A percentile compares a stretch with the other conserved stretches of the same genome.
Evolutionary conservation across 129 eudicot genomes (phyloP).

Genomic region (Saussurea involucrata): DNA sequence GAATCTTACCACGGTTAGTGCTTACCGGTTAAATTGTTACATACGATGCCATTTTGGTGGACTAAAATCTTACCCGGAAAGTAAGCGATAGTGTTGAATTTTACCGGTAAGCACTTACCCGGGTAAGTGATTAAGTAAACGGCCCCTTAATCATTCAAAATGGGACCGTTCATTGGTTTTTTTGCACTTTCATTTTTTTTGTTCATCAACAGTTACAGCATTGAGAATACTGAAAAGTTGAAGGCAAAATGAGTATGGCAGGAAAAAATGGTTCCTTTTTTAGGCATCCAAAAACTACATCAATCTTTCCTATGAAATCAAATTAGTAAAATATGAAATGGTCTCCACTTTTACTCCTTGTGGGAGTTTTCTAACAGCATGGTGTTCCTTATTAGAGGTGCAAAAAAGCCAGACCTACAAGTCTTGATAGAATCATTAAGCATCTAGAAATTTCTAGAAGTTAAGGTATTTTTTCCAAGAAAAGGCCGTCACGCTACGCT

Average conservation of each 20-base stretch:
- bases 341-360: slow-evolving; percentile 16
- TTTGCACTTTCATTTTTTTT: background rate
- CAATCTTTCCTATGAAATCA: slow-evolving; percentile 15
- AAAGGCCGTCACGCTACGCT: background rate
- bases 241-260: slow-evolving; percentile 19
- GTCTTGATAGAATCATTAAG: background rate
- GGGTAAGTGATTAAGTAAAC: too few species aligned
- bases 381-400: slow-evolving; percentile 21
- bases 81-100: too few species aligned
- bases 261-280: slow-evolving; percentile 24
- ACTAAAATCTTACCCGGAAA: too few species aligned
- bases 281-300: slow-evolving; percentile 15
- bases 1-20: too few species aligned
- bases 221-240: background rate
- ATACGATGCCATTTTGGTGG: too few species aligned
- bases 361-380: slow-evolving; percentile 10
- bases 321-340: slow-evolving; percentile 18
- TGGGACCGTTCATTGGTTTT: too few species aligned
- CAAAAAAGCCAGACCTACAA: background rate
- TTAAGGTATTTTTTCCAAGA: background rate
- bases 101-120: too few species aligned
- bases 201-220: background rate
- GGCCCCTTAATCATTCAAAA: too few species aligned
- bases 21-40: too few species aligned
- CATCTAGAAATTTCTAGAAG: background rate